phyloP scores from a whole-genome alignment of 352 stramenopile species.

The Pythium dissotocum region DNA sequence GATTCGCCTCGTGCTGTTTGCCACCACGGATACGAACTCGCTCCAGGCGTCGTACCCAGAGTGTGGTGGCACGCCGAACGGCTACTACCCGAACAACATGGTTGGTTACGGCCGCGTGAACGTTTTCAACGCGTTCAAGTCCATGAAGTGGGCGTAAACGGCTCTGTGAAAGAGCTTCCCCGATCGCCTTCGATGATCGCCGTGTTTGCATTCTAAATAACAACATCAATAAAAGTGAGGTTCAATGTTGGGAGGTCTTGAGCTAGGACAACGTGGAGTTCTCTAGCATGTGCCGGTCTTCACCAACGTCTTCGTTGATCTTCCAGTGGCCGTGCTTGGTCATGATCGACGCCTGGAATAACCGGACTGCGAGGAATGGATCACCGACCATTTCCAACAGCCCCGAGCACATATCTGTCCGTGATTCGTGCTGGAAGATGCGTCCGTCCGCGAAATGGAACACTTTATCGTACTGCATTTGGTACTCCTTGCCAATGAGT shows the following conservation, averaged over 20 bases:
- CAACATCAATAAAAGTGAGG: neutral
- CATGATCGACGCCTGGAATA: slow-evolving; percentile 28
- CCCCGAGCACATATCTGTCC: slow-evolving; percentile 49
- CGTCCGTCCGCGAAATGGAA: slow-evolving; percentile 54
- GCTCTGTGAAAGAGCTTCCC: too few species aligned
- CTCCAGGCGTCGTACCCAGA: too few species aligned
- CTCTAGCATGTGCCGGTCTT: slow-evolving; percentile 42
- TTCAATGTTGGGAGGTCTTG: neutral
- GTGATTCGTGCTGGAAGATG: slow-evolving; percentile 62
- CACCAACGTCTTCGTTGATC: slow-evolving; percentile 39
- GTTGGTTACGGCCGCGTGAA: too few species aligned
- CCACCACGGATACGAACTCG: too few species aligned
- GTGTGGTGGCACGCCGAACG: too few species aligned
- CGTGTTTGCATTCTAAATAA: too few species aligned
- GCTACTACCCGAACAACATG: too few species aligned
- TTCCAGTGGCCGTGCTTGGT: slow-evolving; percentile 62
- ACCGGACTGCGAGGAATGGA: slow-evolving; percentile 28
- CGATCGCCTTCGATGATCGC: too few species aligned
- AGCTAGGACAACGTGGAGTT: slow-evolving; percentile 31
- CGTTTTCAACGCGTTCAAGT: too few species aligned
- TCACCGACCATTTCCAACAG: slow-evolving; percentile 47
- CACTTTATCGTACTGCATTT: slow-evolving; percentile 69
- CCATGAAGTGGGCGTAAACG: too few species aligned
- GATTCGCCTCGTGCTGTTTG: too few species aligned
- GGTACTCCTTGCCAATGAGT: slow-evolving; percentile 61